A percentile compares a stretch with the other conserved stretches of the same genome.
Conservation (phyloP, 2,329 filamentous ascomycete species). For the Ophiostoma sp. region DNA sequence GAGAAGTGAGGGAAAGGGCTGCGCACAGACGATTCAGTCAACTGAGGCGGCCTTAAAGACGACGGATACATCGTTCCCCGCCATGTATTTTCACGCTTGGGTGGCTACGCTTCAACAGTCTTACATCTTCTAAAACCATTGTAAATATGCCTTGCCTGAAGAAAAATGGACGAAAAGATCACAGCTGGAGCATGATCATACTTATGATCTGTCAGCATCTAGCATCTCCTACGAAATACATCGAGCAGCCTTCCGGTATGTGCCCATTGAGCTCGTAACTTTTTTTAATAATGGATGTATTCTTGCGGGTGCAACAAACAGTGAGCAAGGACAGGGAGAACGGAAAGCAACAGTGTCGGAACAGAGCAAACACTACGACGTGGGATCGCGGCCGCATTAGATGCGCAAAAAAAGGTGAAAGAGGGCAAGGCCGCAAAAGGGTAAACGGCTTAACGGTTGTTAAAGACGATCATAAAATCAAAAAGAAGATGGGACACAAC, state of each 20-base stretch:
- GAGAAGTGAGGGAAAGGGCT: background rate
- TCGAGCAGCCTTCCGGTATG: background rate
- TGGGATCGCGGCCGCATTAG: background rate
- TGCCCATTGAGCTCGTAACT: background rate
- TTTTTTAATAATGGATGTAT: background rate
- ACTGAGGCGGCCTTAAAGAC: background rate
- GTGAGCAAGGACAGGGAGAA: background rate
- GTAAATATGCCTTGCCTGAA: no score
- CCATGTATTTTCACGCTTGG: background rate
- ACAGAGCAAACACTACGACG: background rate
- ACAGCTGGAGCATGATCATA: no score
- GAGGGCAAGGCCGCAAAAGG: background rate
- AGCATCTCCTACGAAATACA: background rate
- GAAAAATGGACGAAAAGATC: no score
- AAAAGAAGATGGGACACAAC: background rate
- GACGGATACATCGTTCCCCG: constrained; percentile 3
- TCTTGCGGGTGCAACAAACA: background rate
- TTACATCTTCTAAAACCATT: background rate
- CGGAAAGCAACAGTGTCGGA: background rate
- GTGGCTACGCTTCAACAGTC: background rate
- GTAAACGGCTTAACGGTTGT: background rate
- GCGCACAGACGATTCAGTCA: background rate
- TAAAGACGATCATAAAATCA: background rate
- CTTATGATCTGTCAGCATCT: background rate
- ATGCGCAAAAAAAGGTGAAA: background rate